Percentiles rank a stretch among this genome's conserved stretches.
Conservation (phyloP, 208 protist genomes). For the Vickermania spadyakhi region DNA sequence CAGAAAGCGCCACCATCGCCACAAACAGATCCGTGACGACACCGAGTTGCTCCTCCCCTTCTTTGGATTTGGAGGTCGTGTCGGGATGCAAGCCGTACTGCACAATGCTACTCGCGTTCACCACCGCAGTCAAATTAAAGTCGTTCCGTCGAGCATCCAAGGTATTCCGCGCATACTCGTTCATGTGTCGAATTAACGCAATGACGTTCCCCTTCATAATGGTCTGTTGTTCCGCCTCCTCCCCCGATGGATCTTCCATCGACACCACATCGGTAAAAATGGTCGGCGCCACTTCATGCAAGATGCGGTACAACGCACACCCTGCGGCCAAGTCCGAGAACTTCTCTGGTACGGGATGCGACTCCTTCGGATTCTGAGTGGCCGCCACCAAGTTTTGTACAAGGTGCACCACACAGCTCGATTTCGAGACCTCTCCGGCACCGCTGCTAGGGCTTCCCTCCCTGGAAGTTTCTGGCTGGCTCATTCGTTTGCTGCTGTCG, state of each 20-base stretch:
- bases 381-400: not conserved
- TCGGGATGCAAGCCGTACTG: not conserved
- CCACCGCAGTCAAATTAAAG: conserved; percentile 18
- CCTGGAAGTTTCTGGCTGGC: no score
- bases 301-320: conserved; percentile 24
- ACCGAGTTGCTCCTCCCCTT: conserved; percentile 3
- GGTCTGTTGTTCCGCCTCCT: not conserved
- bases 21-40: conserved; percentile 33
- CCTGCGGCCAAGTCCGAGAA: conserved; percentile 34
- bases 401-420: not conserved
- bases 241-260: not conserved
- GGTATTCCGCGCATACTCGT: conserved; percentile 24
- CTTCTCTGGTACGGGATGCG: not conserved
- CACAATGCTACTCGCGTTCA: conserved; percentile 9
- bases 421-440: not conserved
- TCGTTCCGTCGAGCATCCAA: conserved; percentile 14
- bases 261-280: conserved; percentile 22
- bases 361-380: not conserved
- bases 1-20: conserved; percentile 50
- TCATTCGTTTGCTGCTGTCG: no score
- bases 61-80: not conserved
- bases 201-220: conserved; percentile 31
- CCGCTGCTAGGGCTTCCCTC: not conserved
- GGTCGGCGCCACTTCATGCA: conserved; percentile 22
- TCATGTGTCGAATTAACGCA: conserved; percentile 26